Evolutionary conservation across 148 eudicot species (phyloP), one percentile per base, ranked within the genome.

Genomic region (Salicornia ramosissima): DNA sequence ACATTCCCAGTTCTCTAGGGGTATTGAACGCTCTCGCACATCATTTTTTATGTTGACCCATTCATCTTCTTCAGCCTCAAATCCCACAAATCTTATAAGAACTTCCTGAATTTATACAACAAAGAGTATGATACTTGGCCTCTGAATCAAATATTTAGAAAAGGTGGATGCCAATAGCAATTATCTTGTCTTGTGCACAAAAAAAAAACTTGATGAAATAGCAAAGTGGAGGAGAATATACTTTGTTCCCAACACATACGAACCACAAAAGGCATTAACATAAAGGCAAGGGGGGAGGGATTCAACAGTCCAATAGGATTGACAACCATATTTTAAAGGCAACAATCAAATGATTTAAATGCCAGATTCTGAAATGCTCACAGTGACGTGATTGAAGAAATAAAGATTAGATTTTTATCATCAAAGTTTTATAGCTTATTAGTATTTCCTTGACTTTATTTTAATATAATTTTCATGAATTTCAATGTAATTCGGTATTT

Each of bases 1-100:
- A 65, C 99, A 94, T 64, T 94, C 93, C 74, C 86, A 84, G 75
- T 87, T 73, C 86, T 94, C 97, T 49, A 90, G 71, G 55, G 96
- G 83, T 26, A 94, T 70, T 10, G 98, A 94, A 25, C 93, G 88
- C 70, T 85, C 91, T 12, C 99, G 90, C 25, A 87, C 83, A 31
- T 77, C 74, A 14, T 76, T 81, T 74, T 72, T 84, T 31, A 84
- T 90, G 64, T 82, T 86, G 15, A 94, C 85, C 99, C 99, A 94
- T 79, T 90, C 99, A 65, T 94, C 99, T 22, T 91, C 93, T 68
- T 88, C 96, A 5, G 89, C 57, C 24, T 89, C 91, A 80, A 88
- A 94, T 52, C 97, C 97, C 6, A 77, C 80, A 82, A 68, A 94
- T 84, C 99, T 87, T 39, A 94, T 97, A 68, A 10, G 85, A 78